Evolutionary conservation across 352 stramenopile genomes (phyloP).

Genomic region (Pythium folliculosum): DNA sequence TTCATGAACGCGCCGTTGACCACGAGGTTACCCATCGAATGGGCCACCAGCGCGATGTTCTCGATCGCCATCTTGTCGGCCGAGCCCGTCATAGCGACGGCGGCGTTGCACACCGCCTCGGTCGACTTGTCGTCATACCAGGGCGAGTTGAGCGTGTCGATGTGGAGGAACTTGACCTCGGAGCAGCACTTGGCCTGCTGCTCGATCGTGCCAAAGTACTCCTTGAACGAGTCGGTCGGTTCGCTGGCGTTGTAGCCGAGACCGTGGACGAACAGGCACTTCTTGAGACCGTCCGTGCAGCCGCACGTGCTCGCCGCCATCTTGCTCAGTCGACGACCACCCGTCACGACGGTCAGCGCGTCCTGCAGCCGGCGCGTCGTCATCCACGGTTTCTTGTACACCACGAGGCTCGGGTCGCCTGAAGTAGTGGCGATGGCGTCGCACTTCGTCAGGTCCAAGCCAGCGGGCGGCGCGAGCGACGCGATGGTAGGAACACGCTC

Average conservation of each 20-base stretch:
- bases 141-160: constrained; percentile 32
- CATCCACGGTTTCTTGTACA: background rate
- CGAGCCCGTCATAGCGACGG: constrained; percentile 22
- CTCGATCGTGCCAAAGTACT: constrained; percentile 37
- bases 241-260: constrained; percentile 16
- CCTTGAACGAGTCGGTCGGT: constrained; percentile 17
- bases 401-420: constrained; percentile 12
- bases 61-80: constrained; percentile 21
- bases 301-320: constrained; percentile 6
- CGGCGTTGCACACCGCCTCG: constrained; percentile 36
- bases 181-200: constrained; percentile 35
- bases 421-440: background rate
- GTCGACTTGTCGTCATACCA: constrained; percentile 33
- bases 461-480: constrained; percentile 9
- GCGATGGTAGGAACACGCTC: constrained; percentile 14
- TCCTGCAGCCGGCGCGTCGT: constrained; percentile 3
- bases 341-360: constrained; percentile 5
- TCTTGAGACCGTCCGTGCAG: constrained; percentile 22
- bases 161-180: constrained; percentile 36
- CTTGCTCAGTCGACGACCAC: constrained; percentile 8
- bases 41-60: constrained; percentile 34
- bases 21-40: constrained; percentile 51
- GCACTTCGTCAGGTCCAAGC: constrained; percentile 8
- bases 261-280: constrained; percentile 42
- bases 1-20: constrained; percentile 27